Evolutionary conservation across 495 filamentous ascomycete species (phyloP).

Genomic region (Aspergillus funiculosus): DNA sequence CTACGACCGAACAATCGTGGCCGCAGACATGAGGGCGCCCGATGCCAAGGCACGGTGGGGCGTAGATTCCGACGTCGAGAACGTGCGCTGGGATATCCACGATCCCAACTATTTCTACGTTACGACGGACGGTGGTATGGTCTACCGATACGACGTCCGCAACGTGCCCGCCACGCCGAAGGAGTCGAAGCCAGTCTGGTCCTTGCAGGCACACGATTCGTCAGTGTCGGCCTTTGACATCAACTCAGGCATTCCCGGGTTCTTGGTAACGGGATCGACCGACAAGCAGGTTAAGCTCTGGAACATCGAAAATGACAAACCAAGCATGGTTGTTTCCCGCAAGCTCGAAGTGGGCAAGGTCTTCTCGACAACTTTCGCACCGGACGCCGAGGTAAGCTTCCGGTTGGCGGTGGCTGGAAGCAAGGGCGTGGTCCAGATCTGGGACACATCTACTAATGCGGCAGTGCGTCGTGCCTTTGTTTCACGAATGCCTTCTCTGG

Average conservation of each 20-base stretch:
- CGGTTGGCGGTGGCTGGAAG: conserved; percentile 88
- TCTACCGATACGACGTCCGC: conserved; percentile 83
- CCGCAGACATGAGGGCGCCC: conserved; percentile 88
- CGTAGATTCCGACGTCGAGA: conserved; percentile 92
- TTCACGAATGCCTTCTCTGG: conserved; percentile 52
- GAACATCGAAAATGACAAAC: conserved; percentile 72
- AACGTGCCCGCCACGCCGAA: conserved; percentile 61
- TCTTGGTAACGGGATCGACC: conserved; percentile 83
- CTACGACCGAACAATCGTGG: conserved; percentile 89
- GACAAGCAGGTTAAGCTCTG: conserved; percentile 96
- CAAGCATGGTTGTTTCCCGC: conserved; percentile 83
- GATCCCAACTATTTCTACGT: conserved; percentile 90
- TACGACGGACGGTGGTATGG: conserved; percentile 81
- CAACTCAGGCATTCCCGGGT: conserved; percentile 82
- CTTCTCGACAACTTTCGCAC: conserved; percentile 84
- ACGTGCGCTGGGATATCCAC: conserved; percentile 86
- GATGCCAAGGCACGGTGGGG: conserved; percentile 79
- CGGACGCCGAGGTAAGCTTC: conserved; percentile 84
- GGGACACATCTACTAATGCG: conserved; percentile 93
- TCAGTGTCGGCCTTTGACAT: conserved; percentile 93
- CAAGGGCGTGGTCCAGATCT: conserved; percentile 88
- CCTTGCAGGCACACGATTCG: conserved; percentile 88
- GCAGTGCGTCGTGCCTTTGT: conserved; percentile 87
- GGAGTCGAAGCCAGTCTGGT: conserved; percentile 80
- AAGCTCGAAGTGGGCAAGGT: conserved; percentile 92